Conservation (phyloP, 805 yeast species). For the Candida boleticola region DNA sequence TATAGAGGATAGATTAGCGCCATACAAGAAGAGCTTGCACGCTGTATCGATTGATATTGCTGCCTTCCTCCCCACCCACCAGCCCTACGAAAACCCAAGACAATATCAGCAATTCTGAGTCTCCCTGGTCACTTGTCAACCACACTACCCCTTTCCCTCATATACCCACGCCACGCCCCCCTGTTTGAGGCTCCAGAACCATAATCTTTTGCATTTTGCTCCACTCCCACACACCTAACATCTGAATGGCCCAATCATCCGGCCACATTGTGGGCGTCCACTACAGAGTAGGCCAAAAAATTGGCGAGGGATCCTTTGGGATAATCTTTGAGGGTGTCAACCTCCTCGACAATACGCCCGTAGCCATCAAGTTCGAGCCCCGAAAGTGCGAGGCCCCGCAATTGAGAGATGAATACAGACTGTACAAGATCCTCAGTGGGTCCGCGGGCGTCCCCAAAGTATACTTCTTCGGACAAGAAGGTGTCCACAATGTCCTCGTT, state of each 20-base stretch:
- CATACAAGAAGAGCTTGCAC: too few species aligned
- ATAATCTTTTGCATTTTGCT: too few species aligned
- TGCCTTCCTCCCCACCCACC: too few species aligned
- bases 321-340: conserved; percentile 95
- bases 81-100: too few species aligned
- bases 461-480: conserved; percentile 98
- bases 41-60: too few species aligned
- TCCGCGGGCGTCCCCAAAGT: conserved; percentile 89
- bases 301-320: conserved; percentile 98
- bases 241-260: conserved; percentile 39
- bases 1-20: too few species aligned
- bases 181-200: too few species aligned
- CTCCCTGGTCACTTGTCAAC: too few species aligned
- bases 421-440: conserved; percentile 85
- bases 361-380: conserved; percentile 96
- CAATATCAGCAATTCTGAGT: too few species aligned
- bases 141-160: too few species aligned
- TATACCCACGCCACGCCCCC: too few species aligned
- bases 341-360: conserved; percentile 85
- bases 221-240: too few species aligned
- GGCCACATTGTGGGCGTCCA: conserved; percentile 87
- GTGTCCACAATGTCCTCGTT: conserved; percentile 90
- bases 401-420: conserved; percentile 90
- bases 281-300: conserved; percentile 94
- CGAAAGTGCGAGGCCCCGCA: conserved; percentile 97